Evolutionary conservation across 257 asterid species (phyloP).

Genomic region (Fraxinus quadrangulata): DNA sequence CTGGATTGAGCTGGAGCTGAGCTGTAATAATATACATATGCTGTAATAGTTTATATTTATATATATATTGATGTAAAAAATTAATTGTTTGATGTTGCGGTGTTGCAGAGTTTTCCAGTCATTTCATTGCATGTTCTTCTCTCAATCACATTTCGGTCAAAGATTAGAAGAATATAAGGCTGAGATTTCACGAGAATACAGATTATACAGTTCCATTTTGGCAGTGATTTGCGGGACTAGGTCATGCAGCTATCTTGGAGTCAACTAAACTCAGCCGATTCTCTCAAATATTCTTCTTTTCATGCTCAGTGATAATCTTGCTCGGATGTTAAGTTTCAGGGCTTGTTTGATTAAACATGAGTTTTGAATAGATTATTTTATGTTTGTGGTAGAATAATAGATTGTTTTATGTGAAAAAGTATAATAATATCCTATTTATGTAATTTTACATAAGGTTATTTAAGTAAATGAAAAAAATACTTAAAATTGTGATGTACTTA

Average conservation of each 20-base stretch:
- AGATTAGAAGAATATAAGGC: conserved; percentile 32
- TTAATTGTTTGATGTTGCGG: conserved; percentile 14
- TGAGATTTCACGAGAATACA: conserved; percentile 34
- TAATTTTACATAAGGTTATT: no score
- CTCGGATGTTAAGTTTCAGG: conserved; percentile 1
- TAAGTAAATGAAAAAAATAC: no score
- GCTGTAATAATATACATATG: background rate
- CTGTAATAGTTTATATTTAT: background rate
- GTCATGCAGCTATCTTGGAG: conserved; percentile 32
- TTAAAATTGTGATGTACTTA: no score
- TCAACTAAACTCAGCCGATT: conserved; percentile 1
- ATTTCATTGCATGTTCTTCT: conserved; percentile 31
- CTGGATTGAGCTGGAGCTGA: no score
- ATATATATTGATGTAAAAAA: conserved; percentile 12
- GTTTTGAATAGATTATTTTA: background rate
- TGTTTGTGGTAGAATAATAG: no score
- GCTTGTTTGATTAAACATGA: conserved; percentile 26
- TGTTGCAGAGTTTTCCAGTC: conserved; percentile 45
- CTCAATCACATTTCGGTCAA: conserved; percentile 31
- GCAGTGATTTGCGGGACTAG: conserved; percentile 37
- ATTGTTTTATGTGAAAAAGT: no score
- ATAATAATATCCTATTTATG: no score
- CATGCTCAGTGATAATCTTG: background rate
- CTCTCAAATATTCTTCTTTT: background rate
- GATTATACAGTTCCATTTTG: conserved; percentile 23